Base-by-base conservation (phyloP, 768 basidiomycete species). In the Exidia glandulosa region DNA sequence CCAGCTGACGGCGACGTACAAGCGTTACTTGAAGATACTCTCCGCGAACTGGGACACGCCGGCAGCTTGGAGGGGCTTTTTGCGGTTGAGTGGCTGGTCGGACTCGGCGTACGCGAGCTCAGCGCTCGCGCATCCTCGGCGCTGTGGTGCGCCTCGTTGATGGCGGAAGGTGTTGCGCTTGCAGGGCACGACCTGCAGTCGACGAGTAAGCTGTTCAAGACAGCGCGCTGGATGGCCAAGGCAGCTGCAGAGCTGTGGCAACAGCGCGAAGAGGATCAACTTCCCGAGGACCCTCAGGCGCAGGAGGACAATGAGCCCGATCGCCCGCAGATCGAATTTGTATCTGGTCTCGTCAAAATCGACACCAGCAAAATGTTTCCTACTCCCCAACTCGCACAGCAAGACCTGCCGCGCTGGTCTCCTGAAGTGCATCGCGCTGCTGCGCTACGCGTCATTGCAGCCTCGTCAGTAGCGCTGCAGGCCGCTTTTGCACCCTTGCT, bases 51-150 rank as follows among this genome's bases (percentile, higher is more conserved):
- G 29, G 93, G 94, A 2, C 66, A 68, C 19, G 86, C 85, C 12
- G 83, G 80, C 2, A n/a, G n/a, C n/a, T n/a, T n/a, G n/a, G n/a
- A n/a, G n/a, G 83, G 83, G 57, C 73, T 94, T 30, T 89, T 83
- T 62, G 77, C 92, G 7, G 83, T 93, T 3, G 89, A 94, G 65
- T 94, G 95, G 84, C 85, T 95, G 63, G 71, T 83, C 13, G 78
- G 78, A 52, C 75, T 83, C 13, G 79, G 79, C 0, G 81, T 79
- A 3, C 72, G 75, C 48, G 71, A 71, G 33, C 73, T 70, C 19
- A 77, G 75, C 10, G 70, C 66, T 10, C 73, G 74, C 29, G 79
- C 83, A 19, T 81, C 84, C 1, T 79, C 87, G 0, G 92, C 92
- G 2, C 74, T 94, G 27, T 97, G 93, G 93, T 88, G 90, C 63